Conservation (phyloP, 352 stramenopile species). For the Globisporangium canariense region DNA sequence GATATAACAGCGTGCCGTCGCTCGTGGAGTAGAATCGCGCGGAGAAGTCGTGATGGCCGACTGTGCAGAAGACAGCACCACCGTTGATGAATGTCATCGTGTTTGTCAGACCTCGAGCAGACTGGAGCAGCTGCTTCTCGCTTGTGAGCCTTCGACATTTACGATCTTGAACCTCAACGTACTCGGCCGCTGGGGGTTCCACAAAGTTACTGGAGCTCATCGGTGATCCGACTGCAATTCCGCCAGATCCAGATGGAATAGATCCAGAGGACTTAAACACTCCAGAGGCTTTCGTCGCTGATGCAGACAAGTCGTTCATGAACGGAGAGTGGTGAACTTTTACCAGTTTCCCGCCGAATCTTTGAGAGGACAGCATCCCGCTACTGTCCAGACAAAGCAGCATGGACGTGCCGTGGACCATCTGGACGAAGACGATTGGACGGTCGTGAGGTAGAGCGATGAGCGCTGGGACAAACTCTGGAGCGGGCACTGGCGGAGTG, state of each 20-base stretch:
- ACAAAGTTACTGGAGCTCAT: conserved; percentile 4
- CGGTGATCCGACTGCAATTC: conserved; percentile 2
- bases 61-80: conserved; percentile 56
- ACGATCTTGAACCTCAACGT: conserved; percentile 62
- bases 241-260: not conserved
- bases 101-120: conserved; percentile 15
- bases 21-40: conserved; percentile 69
- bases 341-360: conserved; percentile 46
- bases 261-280: conserved; percentile 33
- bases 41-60: conserved; percentile 73
- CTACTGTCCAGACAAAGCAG: conserved; percentile 69
- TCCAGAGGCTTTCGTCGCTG: conserved; percentile 35
- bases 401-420: conserved; percentile 40
- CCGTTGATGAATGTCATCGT: conserved; percentile 49
- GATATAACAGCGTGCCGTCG: conserved; percentile 69
- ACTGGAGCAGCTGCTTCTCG: conserved; percentile 35
- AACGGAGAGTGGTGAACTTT: conserved; percentile 56
- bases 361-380: conserved; percentile 68
- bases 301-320: conserved; percentile 40
- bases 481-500: not conserved
- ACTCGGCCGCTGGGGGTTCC: conserved; percentile 29
- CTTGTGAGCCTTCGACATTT: conserved; percentile 58
- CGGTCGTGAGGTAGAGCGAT: conserved; percentile 58
- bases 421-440: conserved; percentile 48
- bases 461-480: conserved; percentile 13